Evolutionary conservation across 164 flowering plant genomes (phyloP), one percentile per base, ranked within the genome.

Genomic region (Tetracentron sinense): DNA sequence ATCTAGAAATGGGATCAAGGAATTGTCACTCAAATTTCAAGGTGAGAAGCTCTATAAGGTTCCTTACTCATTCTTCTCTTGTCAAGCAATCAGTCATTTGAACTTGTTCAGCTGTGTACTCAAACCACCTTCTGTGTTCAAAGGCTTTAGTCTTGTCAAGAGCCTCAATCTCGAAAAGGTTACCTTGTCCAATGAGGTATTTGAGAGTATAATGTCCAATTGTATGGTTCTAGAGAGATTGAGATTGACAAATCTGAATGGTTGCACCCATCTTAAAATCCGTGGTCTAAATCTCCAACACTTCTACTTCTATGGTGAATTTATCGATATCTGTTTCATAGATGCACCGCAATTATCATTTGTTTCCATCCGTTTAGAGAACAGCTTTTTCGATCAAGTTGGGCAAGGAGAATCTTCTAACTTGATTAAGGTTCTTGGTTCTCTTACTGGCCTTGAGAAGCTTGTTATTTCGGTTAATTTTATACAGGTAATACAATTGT

Each of bases 141-240:
- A 69, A 51, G 85, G 86, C 44, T 82, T 82, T 66, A 66, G 50
- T 42, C 65, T 51, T 58, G 75, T 85, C 75, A 79, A 67, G 70
- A 76, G 78, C 68, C 85, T 83, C 55, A 80, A 78, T 66, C 83
- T 85, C 47, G 84, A 79, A 64, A 78, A 78, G 22, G 56, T 82
- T 56, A 72, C 82, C 48, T 46, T 82, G 62, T 60, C 71, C 29
- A 80, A 77, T 58, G 78, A 70, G 48, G 82, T 65, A 21, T 78
- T 85, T 72, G 80, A 78, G 29, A 46, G 64, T 47, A 44, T 85
- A 62, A 73, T 82, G 52, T 71, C 76, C 25, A 69, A 68, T 67
- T 79, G 85, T 60, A 75, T 79, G 31, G 59, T 76, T 68, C 82
- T 85, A 6, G 85, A 83, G 79, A 67, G 74, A 14, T 58, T 85